Conservation (phyloP, 2,329 filamentous ascomycete genomes). For the Pestalotiopsis sp. region DNA sequence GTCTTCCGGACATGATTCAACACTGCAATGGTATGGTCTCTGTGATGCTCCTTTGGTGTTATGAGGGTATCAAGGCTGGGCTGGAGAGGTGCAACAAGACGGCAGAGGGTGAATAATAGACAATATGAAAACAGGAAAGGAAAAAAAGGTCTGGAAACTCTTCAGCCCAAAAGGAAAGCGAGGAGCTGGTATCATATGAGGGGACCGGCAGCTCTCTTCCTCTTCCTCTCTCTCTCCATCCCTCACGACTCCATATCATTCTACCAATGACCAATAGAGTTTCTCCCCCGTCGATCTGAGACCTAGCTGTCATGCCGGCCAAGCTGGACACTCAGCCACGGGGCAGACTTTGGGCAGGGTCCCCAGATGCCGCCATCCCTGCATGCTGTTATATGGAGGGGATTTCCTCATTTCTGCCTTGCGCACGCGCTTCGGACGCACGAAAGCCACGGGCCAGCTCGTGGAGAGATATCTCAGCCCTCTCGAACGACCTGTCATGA, state of each 20-base stretch:
- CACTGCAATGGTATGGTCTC: neutral
- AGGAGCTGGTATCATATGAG: neutral
- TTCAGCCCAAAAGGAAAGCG: neutral
- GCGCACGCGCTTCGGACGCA: too few relatives aligned
- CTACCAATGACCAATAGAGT: neutral
- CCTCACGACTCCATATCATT: too few relatives aligned
- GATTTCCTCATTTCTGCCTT: neutral
- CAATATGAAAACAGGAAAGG: neutral
- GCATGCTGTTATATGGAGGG: neutral
- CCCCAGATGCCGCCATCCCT: neutral
- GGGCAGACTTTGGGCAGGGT: neutral
- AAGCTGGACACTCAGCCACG: neutral
- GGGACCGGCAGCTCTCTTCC: too few relatives aligned
- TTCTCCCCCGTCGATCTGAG: neutral
- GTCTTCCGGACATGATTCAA: slow-evolving; percentile 15
- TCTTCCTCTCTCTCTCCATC: too few relatives aligned
- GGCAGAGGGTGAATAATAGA: neutral
- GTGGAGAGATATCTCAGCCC: neutral
- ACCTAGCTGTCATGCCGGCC: neutral
- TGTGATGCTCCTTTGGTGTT: neutral
- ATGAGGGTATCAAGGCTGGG: neutral
- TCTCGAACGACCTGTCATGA: neutral
- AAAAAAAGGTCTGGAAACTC: neutral
- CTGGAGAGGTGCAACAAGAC: neutral
- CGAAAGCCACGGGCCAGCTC: too few relatives aligned